Percentiles rank a stretch among this genome's conserved stretches.
These are phyloP conservation scores for Tetrapisispora iriomotensis DNA, from an alignment of 805 yeast species.

Conservation along the genomic window DNA sequence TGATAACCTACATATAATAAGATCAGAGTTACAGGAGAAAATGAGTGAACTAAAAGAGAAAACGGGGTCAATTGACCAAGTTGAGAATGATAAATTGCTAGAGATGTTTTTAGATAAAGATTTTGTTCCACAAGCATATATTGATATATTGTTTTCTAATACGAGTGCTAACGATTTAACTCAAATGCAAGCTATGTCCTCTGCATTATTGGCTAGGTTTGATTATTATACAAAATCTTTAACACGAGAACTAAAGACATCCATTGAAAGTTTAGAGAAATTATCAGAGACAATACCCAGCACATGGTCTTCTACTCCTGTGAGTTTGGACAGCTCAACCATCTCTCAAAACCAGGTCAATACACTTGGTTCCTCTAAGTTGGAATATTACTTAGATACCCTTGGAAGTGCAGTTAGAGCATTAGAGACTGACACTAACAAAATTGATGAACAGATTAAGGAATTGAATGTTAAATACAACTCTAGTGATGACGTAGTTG, in stretches of 20 bases:
- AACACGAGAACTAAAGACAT: slow-evolving; percentile 42
- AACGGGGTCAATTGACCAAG: neutral
- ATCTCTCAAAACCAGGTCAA: slow-evolving; percentile 12
- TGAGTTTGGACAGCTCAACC: slow-evolving; percentile 7
- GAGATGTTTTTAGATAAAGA: slow-evolving; percentile 61
- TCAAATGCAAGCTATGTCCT: slow-evolving; percentile 38
- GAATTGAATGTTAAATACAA: slow-evolving; percentile 16
- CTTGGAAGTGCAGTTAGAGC: slow-evolving; percentile 49
- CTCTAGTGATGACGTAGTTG: slow-evolving; percentile 11
- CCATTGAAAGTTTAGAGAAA: slow-evolving; percentile 39
- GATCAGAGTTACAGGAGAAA: neutral
- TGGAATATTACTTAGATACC: slow-evolving; percentile 58
- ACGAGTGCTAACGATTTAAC: slow-evolving; percentile 28
- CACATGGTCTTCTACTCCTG: slow-evolving; percentile 18
- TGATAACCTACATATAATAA: neutral
- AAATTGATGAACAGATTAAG: slow-evolving; percentile 23
- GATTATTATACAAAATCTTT: slow-evolving; percentile 56
- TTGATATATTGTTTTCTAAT: slow-evolving; percentile 50
- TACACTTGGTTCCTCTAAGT: slow-evolving; percentile 38
- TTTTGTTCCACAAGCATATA: slow-evolving; percentile 53
- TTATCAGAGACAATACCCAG: slow-evolving; percentile 43
- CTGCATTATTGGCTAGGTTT: slow-evolving; percentile 45
- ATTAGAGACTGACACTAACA: slow-evolving; percentile 38
- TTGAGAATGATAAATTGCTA: slow-evolving; percentile 34
- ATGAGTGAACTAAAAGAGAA: neutral